Evolutionary conservation across 805 yeast species (phyloP).

Genomic region (Monosporozyma yasuniensis): DNA sequence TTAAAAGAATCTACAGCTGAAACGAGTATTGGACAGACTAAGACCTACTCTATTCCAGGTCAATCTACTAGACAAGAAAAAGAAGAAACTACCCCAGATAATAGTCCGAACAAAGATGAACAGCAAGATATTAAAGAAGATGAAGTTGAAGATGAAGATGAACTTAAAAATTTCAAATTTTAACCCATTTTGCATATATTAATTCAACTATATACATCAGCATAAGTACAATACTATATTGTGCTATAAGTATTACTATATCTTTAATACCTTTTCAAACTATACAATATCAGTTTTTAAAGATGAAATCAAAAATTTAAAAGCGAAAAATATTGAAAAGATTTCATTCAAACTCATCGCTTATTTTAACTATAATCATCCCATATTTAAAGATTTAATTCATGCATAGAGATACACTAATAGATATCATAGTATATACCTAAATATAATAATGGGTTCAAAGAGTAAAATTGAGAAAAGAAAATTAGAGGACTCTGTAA

Average conservation of each 20-base stretch:
- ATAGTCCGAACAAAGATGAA: neutral
- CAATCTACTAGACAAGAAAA: neutral
- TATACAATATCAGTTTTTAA: too few relatives aligned
- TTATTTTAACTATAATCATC: neutral
- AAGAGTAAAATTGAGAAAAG: neutral
- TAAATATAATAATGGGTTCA: neutral
- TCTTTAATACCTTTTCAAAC: too few relatives aligned
- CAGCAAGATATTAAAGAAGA: neutral
- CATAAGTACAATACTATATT: too few relatives aligned
- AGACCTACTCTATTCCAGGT: neutral
- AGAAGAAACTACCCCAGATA: neutral
- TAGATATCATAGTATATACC: neutral
- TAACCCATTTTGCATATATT: slow-evolving; percentile 2
- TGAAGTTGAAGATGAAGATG: slow-evolving; percentile 7
- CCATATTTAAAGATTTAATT: neutral
- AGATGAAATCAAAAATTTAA: neutral
- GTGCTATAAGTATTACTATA: too few relatives aligned
- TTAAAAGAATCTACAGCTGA: slow-evolving; percentile 10
- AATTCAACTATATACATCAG: neutral
- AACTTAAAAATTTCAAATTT: slow-evolving; percentile 17
- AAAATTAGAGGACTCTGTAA: neutral
- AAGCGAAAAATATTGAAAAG: neutral
- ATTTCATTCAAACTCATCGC: neutral
- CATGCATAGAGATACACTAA: too few relatives aligned
- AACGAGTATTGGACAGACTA: neutral